Conservation (phyloP, 2,329 filamentous ascomycete species). For the Paraphoma chrysanthemicola region DNA sequence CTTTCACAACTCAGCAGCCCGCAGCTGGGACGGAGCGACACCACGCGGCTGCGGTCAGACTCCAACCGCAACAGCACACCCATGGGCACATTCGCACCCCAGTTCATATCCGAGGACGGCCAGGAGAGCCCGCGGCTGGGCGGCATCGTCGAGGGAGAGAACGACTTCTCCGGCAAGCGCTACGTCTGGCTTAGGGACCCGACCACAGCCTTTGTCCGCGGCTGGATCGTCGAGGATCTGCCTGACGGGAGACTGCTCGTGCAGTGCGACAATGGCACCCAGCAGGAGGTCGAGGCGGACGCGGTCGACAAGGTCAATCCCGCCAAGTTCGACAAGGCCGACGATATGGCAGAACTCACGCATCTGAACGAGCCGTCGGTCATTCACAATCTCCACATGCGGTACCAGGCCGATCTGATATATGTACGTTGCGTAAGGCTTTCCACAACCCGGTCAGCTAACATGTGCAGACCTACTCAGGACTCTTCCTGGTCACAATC, state of each 20-base stretch:
- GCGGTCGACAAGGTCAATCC: conserved; percentile 98
- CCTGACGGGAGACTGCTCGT: conserved; percentile 75
- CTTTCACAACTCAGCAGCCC: conserved; percentile 56
- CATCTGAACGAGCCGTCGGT: conserved; percentile 98
- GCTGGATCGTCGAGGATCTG: conserved; percentile 87
- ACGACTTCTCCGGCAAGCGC: conserved; percentile 97
- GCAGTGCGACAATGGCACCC: conserved; percentile 94
- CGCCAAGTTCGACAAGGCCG: conserved; percentile 98
- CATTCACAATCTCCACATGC: conserved; percentile 92
- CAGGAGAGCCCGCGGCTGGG: conserved; percentile 64
- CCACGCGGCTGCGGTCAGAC: conserved; percentile 58
- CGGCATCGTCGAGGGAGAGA: conserved; percentile 87
- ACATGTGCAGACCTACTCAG: conserved; percentile 80
- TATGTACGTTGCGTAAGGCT: conserved; percentile 61
- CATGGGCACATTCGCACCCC: conserved; percentile 89
- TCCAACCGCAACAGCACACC: conserved; percentile 70
- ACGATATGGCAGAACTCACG: conserved; percentile 98
- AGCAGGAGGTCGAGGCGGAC: conserved; percentile 85
- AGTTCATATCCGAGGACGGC: conserved; percentile 88
- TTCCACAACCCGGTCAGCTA: conserved; percentile 1
- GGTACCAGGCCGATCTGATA: conserved; percentile 95
- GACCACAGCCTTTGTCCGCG: conserved; percentile 86
- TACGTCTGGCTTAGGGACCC: conserved; percentile 97
- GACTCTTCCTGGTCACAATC: conserved; percentile 93
- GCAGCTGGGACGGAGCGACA: conserved; percentile 43